A percentile compares a stretch with the other conserved stretches of the same genome.
Conservation (phyloP, 345 rosid genomes). For the Cochlearia excelsa region DNA sequence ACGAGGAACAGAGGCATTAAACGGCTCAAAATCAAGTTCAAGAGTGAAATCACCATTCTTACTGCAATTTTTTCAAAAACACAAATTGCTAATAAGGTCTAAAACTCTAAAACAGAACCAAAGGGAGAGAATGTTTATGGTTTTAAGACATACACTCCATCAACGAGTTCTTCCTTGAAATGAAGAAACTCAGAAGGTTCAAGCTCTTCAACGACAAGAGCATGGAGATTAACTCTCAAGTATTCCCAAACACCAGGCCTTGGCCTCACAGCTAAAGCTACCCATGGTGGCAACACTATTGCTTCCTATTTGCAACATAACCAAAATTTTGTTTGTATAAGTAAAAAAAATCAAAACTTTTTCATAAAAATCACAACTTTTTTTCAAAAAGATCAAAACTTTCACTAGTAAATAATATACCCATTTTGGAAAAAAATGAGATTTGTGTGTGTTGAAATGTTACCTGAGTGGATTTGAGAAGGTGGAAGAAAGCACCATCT, state of each 20-base stretch:
- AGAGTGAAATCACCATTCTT: slow-evolving; percentile 70
- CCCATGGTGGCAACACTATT: slow-evolving; percentile 82
- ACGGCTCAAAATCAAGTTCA: slow-evolving; percentile 89
- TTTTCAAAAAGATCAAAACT: not conserved
- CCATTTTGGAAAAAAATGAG: slow-evolving; percentile 27
- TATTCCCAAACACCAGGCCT: slow-evolving; percentile 99
- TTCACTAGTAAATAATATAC: slow-evolving; percentile 27
- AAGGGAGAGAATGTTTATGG: slow-evolving; percentile 26
- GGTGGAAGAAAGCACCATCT: slow-evolving; percentile 61
- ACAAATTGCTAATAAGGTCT: not conserved
- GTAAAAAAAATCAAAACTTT: slow-evolving; percentile 1
- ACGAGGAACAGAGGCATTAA: slow-evolving; percentile 72
- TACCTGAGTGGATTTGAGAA: slow-evolving; percentile 73
- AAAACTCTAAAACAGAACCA: slow-evolving; percentile 36
- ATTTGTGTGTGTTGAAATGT: slow-evolving; percentile 43
- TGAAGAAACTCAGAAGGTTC: slow-evolving; percentile 72
- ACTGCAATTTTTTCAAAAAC: slow-evolving; percentile 39
- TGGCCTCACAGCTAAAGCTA: slow-evolving; percentile 88
- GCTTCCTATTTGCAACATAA: slow-evolving; percentile 61
- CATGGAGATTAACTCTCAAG: slow-evolving; percentile 71
- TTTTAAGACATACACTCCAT: slow-evolving; percentile 58
- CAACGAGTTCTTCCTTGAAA: slow-evolving; percentile 95
- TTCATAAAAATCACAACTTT: not conserved
- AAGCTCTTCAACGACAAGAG: slow-evolving; percentile 81
- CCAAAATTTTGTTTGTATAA: not conserved